A percentile compares a stretch with the other conserved stretches of the same genome.
Conservation (phyloP, 225 moss, liverwort and hornwort species). For the Pseudisothecium myosuroides region DNA sequence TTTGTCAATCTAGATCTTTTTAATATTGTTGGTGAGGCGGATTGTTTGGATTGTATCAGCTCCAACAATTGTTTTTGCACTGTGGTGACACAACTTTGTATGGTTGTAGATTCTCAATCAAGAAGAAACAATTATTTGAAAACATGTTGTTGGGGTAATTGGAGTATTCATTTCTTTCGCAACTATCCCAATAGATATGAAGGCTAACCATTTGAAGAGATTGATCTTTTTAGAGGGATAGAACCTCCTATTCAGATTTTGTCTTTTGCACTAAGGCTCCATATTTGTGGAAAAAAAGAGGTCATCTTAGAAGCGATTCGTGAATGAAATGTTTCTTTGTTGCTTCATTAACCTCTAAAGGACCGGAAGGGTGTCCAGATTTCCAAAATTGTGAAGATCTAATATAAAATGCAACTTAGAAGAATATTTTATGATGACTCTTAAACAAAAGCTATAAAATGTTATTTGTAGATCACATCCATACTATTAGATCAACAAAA, state of each 20-base stretch:
- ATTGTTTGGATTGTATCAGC: background rate
- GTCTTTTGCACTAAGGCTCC: background rate
- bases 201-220: background rate
- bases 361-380: too few relatives aligned
- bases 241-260: background rate
- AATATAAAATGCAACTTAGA: too few relatives aligned
- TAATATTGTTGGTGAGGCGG: background rate
- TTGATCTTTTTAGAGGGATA: background rate
- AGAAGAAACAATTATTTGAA: conserved; percentile 82
- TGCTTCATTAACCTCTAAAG: too few relatives aligned
- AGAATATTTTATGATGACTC: too few relatives aligned
- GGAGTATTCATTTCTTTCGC: conserved; percentile 79
- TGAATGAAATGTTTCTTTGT: background rate
- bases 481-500: too few relatives aligned
- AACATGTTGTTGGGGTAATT: conserved; percentile 67
- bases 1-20: background rate
- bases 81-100: background rate
- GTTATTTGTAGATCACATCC: too few relatives aligned
- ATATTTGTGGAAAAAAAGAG: background rate
- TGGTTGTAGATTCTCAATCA: conserved; percentile 51
- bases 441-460: too few relatives aligned
- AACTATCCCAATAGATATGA: conserved; percentile 31
- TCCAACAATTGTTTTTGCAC: background rate
- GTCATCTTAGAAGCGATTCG: background rate
- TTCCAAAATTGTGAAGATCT: too few relatives aligned